These are phyloP conservation scores for Pseudozyma tsukubaensis DNA, from an alignment of 1,284 basidiomycete species.

Conservation along the genomic window DNA sequence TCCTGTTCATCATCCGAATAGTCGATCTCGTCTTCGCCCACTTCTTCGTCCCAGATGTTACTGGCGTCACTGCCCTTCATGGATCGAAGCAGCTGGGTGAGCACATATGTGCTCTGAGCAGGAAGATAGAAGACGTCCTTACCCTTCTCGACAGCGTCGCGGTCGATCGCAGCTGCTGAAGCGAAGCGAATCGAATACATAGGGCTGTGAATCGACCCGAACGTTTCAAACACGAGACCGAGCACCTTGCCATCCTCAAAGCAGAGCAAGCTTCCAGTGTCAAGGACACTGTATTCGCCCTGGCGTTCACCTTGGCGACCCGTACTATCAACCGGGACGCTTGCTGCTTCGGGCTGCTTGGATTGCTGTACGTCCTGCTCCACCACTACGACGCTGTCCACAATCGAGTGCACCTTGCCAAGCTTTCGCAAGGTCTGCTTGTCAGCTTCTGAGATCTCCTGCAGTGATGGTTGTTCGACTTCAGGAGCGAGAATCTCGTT, in stretches of 20 bases:
- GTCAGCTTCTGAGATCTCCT: conserved; percentile 39
- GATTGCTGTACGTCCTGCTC: conserved; percentile 55
- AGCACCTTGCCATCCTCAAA: conserved; percentile 84
- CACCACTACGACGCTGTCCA: conserved; percentile 63
- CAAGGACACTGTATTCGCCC: conserved; percentile 76
- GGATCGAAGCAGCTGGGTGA: conserved; percentile 75
- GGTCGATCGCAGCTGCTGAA: conserved; percentile 64
- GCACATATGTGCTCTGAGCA: conserved; percentile 80
- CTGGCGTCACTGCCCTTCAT: conserved; percentile 89
- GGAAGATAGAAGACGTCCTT: conserved; percentile 80
- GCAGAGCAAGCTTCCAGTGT: conserved; percentile 85
- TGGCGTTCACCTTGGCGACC: conserved; percentile 48
- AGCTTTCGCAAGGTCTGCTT: conserved; percentile 46
- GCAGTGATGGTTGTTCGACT: conserved; percentile 37
- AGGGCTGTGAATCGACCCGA: conserved; percentile 85
- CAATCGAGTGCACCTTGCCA: conserved; percentile 62
- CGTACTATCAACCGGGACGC: conserved; percentile 42
- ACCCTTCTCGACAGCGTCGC: conserved; percentile 22
- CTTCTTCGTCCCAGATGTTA: conserved; percentile 89
- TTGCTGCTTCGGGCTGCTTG: neutral
- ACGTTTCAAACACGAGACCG: conserved; percentile 89
- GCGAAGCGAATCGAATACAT: conserved; percentile 79
- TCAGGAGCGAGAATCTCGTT: conserved; percentile 56
- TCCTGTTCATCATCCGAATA: conserved; percentile 92
- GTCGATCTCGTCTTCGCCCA: conserved; percentile 83